Conservation (phyloP, 306 rosid genomes). For the Dalbergia cochinchinensis region DNA sequence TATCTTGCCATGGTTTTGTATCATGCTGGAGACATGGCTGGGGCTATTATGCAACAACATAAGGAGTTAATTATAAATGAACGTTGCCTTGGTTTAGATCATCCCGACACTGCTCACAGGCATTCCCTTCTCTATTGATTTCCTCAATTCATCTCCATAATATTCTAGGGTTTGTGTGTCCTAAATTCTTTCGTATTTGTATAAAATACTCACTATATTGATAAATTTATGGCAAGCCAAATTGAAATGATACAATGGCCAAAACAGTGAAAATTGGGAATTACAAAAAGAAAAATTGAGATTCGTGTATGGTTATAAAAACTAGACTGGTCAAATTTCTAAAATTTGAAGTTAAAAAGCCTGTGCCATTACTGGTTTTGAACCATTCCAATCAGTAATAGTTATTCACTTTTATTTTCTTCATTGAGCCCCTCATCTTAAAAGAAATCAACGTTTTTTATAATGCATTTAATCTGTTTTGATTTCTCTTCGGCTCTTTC, state of each 20-base stretch:
- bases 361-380: background rate
- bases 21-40: constrained; percentile 99
- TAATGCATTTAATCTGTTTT: background rate
- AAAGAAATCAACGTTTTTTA: background rate
- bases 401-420: background rate
- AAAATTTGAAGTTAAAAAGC: background rate
- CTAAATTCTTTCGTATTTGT: constrained; percentile 5
- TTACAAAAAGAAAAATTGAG: constrained; percentile 13
- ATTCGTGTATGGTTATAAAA: background rate
- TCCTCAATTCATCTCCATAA: constrained; percentile 25
- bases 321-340: background rate
- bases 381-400: background rate
- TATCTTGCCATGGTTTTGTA: constrained; percentile 99
- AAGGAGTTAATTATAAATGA: constrained; percentile 96
- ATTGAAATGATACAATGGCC: constrained; percentile 7
- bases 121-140: constrained; percentile 38
- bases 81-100: constrained; percentile 97
- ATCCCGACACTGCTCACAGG: constrained; percentile 99
- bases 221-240: background rate
- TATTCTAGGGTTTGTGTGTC: constrained; percentile 35
- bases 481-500: background rate
- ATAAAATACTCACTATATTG: background rate
- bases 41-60: constrained; percentile 97
- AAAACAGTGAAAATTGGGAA: constrained; percentile 12
- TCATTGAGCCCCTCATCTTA: background rate